Evolutionary conservation across 2,329 filamentous ascomycete genomes (phyloP).

Genomic region (Coniochaeta sp.): DNA sequence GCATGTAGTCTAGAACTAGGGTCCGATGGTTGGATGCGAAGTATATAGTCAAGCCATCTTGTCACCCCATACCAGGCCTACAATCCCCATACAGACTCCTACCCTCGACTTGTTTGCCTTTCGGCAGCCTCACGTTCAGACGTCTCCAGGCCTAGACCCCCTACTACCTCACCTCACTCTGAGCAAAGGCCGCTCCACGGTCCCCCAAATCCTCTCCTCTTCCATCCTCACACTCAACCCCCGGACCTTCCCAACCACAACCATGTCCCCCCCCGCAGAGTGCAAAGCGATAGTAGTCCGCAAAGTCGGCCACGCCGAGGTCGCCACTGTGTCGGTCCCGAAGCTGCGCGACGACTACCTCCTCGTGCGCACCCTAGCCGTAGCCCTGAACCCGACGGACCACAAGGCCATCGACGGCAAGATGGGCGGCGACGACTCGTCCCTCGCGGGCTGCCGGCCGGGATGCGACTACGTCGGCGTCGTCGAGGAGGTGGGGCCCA

Average conservation of each 20-base stretch:
- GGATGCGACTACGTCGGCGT: constrained; percentile 42
- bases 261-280: constrained; percentile 12
- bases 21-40: neutral
- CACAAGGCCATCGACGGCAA: constrained; percentile 14
- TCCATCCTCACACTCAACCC: neutral
- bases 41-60: neutral
- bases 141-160: neutral
- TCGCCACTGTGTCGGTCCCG: constrained; percentile 14
- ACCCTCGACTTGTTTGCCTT: neutral
- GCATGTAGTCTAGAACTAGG: neutral
- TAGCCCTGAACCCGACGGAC: constrained; percentile 23
- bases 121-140: neutral
- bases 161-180: neutral
- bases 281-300: constrained; percentile 16
- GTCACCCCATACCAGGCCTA: neutral
- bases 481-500: constrained; percentile 35
- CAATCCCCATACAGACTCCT: neutral
- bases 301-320: constrained; percentile 9
- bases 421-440: neutral
- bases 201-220: neutral
- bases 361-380: constrained; percentile 16
- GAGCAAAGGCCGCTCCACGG: neutral
- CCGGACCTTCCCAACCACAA: neutral
- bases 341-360: constrained; percentile 18
- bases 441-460: constrained; percentile 6